Evolutionary conservation across 2,329 filamentous ascomycete species (phyloP).

Genomic region (Blumeria hordei): DNA sequence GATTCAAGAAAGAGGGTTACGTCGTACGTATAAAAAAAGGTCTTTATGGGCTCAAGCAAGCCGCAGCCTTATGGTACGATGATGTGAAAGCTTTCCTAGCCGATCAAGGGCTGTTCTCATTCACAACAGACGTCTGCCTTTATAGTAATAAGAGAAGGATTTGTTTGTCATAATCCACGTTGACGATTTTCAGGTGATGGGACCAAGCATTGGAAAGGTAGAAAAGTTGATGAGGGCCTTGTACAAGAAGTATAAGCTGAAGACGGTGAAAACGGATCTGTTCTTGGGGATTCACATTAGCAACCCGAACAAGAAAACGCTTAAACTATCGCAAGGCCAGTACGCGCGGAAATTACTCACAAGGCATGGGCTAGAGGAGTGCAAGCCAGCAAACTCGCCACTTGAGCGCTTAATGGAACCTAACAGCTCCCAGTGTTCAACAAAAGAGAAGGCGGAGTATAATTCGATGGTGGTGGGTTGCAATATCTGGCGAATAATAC

Average conservation of each 20-base stretch:
- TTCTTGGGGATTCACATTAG: not conserved
- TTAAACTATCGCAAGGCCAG: not conserved
- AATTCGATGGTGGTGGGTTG: too few species aligned
- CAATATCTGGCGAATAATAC: too few species aligned
- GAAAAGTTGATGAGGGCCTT: not conserved
- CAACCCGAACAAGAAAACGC: not conserved
- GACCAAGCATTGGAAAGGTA: not conserved
- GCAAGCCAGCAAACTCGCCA: not conserved
- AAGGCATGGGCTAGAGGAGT: not conserved
- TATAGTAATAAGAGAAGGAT: not conserved
- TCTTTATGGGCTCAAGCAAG: not conserved
- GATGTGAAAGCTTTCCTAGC: not conserved
- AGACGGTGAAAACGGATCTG: too few species aligned
- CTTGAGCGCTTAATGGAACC: not conserved
- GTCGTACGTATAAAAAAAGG: not conserved
- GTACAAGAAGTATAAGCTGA: not conserved
- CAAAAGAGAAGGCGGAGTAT: not conserved
- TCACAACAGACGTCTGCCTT: not conserved
- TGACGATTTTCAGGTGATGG: not conserved
- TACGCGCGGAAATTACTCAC: not conserved
- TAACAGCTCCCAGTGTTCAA: not conserved
- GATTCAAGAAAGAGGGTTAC: not conserved
- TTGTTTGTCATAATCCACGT: not conserved
- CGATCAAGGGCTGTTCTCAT: not conserved
- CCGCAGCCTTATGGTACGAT: not conserved